phyloP scores from a whole-genome alignment of 768 basidiomycete species.

The Tremella yokohamensis region DNA sequence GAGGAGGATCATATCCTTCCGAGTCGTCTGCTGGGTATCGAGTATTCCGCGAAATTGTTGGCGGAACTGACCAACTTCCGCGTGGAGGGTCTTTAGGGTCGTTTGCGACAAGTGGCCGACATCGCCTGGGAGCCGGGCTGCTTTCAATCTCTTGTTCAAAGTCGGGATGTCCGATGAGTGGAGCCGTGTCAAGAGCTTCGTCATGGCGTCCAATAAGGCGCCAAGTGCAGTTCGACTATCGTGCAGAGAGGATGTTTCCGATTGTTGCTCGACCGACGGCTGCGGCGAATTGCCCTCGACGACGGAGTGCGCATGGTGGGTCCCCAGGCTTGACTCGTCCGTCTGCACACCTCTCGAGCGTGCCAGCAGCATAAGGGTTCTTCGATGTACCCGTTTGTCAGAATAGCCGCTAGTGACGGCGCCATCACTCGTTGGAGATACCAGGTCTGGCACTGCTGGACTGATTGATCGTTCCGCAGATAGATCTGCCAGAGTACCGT shows the following conservation, averaged over 20 bases:
- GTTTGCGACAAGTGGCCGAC: constrained; percentile 78
- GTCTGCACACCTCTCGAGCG: constrained; percentile 70
- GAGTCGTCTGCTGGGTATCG: constrained; percentile 65
- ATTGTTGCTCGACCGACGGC: constrained; percentile 61
- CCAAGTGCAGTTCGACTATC: constrained; percentile 52
- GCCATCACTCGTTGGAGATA: constrained; percentile 28
- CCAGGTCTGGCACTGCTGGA: constrained; percentile 20
- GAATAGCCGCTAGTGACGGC: constrained; percentile 28
- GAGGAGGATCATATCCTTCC: constrained; percentile 75
- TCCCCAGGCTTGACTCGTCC: constrained; percentile 52
- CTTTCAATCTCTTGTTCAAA: constrained; percentile 81
- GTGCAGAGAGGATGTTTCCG: constrained; percentile 70
- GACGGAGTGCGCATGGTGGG: background rate
- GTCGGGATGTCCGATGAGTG: constrained; percentile 77
- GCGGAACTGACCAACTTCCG: constrained; percentile 68
- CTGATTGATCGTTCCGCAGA: constrained; percentile 15
- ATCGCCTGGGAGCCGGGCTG: constrained; percentile 77
- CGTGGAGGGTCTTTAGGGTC: constrained; percentile 69
- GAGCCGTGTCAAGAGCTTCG: constrained; percentile 63
- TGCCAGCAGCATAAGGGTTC: constrained; percentile 57
- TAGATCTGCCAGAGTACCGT: too few relatives aligned
- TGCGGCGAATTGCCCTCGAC: constrained; percentile 21
- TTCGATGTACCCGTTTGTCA: constrained; percentile 37
- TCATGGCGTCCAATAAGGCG: constrained; percentile 56
- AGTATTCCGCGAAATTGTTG: constrained; percentile 67